Percentiles rank a stretch among this genome's conserved stretches.
Conservation (phyloP, 345 rosid genomes). For the Excoecaria agallocha region DNA sequence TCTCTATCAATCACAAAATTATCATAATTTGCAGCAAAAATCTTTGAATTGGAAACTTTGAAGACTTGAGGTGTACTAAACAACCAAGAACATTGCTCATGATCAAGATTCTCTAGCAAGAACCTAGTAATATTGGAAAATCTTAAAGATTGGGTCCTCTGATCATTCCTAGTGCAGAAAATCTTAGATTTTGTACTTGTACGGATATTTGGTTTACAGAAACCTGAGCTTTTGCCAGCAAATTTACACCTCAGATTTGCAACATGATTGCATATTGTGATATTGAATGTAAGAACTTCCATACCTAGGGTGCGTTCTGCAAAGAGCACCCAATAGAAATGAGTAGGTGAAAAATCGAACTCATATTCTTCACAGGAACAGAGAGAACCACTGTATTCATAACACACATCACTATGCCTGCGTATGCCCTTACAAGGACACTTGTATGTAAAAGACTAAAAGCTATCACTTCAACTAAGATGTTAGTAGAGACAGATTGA, state of each 20-base stretch:
- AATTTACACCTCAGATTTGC: conserved; percentile 32
- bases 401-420: background rate
- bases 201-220: conserved; percentile 26
- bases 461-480: background rate
- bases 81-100: conserved; percentile 21
- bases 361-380: background rate
- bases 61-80: conserved; percentile 16
- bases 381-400: background rate
- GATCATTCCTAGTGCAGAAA: conserved; percentile 19
- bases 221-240: conserved; percentile 25
- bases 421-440: background rate
- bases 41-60: conserved; percentile 31
- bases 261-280: conserved; percentile 34
- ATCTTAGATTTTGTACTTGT: conserved; percentile 20
- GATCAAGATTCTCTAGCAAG: conserved; percentile 9
- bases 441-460: background rate
- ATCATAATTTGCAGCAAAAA: conserved; percentile 40
- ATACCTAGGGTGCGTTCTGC: conserved; percentile 43
- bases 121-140: conserved; percentile 14
- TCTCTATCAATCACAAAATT: conserved; percentile 58
- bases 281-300: conserved; percentile 57
- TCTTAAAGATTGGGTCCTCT: conserved; percentile 31
- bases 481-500: background rate
- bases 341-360: background rate
- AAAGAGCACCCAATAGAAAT: conserved; percentile 19